These are phyloP conservation scores for Hypoxylon rickii DNA, from an alignment of 495 filamentous ascomycete species.

Conservation along the genomic window DNA sequence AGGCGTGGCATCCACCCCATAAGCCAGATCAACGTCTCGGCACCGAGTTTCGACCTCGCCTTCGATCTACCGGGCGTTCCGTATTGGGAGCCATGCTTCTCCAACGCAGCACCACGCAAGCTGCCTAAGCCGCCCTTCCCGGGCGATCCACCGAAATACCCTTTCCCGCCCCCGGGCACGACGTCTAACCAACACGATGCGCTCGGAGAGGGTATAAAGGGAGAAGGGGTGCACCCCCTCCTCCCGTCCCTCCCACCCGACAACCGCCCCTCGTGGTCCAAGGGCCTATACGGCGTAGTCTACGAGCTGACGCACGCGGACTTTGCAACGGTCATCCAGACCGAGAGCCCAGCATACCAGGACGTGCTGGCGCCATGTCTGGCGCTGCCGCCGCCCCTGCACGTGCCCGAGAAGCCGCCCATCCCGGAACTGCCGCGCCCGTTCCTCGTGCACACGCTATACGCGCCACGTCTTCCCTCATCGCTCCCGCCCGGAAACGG, in stretches of 20 bases:
- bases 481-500: slow-evolving; percentile 12
- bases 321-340: slow-evolving; percentile 84
- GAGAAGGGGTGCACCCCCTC: slow-evolving; percentile 29
- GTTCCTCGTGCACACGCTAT: slow-evolving; percentile 53
- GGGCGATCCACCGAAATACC: slow-evolving; percentile 34
- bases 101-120: slow-evolving; percentile 70
- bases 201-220: slow-evolving; percentile 12
- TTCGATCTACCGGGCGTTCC: slow-evolving; percentile 88
- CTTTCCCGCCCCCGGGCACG: slow-evolving; percentile 27
- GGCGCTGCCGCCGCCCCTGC: slow-evolving; percentile 58
- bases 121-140: slow-evolving; percentile 39
- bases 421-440: slow-evolving; percentile 46
- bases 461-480: slow-evolving; percentile 44
- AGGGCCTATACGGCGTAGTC: slow-evolving; percentile 86
- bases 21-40: slow-evolving; percentile 75
- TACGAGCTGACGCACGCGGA: slow-evolving; percentile 87
- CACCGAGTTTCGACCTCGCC: slow-evolving; percentile 73
- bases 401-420: slow-evolving; percentile 48
- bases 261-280: slow-evolving; percentile 64
- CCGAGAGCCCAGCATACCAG: slow-evolving; percentile 83
- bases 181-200: background rate
- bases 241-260: slow-evolving; percentile 40
- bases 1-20: slow-evolving; percentile 77
- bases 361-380: slow-evolving; percentile 81
- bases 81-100: slow-evolving; percentile 90